Percentiles rank a stretch among this genome's conserved stretches.
Conservation (phyloP, 2,329 filamentous ascomycete species). For the Tothia fuscella region DNA sequence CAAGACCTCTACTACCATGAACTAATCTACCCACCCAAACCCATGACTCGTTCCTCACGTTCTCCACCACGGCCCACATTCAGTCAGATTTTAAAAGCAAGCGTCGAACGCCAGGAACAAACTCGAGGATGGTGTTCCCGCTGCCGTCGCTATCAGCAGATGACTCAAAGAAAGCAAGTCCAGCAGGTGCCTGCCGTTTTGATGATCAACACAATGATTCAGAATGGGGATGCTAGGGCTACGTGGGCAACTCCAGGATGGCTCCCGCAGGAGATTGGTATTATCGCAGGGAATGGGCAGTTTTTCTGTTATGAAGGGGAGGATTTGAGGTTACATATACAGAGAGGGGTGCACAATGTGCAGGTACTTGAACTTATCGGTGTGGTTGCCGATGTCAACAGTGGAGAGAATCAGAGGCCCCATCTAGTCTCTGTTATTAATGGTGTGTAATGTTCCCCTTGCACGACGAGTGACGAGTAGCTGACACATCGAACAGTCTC, state of each 20-base stretch:
- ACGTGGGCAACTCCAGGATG: slow-evolving; percentile 85
- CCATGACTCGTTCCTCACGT: slow-evolving; percentile 36
- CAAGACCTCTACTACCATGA: slow-evolving; percentile 77
- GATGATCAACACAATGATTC: slow-evolving; percentile 71
- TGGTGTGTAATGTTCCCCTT: slow-evolving; percentile 36
- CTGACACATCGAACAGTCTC: slow-evolving; percentile 37
- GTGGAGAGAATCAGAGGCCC: slow-evolving; percentile 70
- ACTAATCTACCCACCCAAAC: slow-evolving; percentile 59
- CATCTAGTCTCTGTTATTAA: slow-evolving; percentile 90
- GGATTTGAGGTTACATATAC: slow-evolving; percentile 68
- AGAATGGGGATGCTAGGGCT: slow-evolving; percentile 59
- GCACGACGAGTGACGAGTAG: neutral
- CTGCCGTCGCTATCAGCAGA: slow-evolving; percentile 81
- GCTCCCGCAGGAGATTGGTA: slow-evolving; percentile 86
- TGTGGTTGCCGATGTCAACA: slow-evolving; percentile 80
- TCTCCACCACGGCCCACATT: slow-evolving; percentile 49
- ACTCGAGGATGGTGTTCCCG: slow-evolving; percentile 87
- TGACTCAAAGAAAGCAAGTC: slow-evolving; percentile 75
- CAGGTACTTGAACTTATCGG: slow-evolving; percentile 86
- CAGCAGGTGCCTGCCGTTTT: slow-evolving; percentile 74
- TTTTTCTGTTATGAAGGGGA: slow-evolving; percentile 93
- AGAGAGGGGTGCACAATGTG: slow-evolving; percentile 68
- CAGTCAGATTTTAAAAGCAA: slow-evolving; percentile 83
- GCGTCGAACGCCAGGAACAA: slow-evolving; percentile 78
- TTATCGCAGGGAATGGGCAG: slow-evolving; percentile 82